Conservation (phyloP, 2,329 filamentous ascomycete genomes). For the Colletotrichum sp. region DNA sequence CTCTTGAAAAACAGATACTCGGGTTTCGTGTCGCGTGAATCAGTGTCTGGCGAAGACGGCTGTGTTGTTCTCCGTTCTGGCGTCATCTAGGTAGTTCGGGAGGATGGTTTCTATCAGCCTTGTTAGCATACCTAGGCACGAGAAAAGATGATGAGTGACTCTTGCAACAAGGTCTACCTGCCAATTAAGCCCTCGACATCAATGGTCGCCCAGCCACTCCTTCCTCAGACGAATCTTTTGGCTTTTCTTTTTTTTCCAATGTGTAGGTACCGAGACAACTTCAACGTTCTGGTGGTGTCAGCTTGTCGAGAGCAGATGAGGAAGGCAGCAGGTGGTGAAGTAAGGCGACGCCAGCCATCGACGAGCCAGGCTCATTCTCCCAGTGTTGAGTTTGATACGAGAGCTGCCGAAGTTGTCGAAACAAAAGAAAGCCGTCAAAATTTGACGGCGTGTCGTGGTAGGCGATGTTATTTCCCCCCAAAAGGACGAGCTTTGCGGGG, state of each 20-base stretch:
- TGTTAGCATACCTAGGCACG: neutral
- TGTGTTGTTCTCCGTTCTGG: neutral
- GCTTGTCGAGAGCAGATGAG: neutral
- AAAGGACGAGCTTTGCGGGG: neutral
- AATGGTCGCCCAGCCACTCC: neutral
- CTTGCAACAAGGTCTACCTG: neutral
- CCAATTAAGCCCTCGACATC: neutral
- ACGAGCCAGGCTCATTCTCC: neutral
- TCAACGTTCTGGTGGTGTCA: neutral
- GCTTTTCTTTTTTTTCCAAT: neutral
- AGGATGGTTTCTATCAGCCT: neutral
- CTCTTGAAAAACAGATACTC: neutral
- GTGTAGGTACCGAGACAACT: neutral
- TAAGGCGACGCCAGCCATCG: neutral
- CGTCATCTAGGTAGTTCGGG: no score
- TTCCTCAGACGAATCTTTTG: neutral
- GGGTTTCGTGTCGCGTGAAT: accelerated
- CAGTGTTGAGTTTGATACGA: neutral
- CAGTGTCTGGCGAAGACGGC: accelerated
- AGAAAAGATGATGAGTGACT: neutral
- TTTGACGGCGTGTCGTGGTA: neutral
- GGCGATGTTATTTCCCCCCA: neutral
- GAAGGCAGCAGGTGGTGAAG: neutral
- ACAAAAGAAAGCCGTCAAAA: neutral
- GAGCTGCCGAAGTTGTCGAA: neutral